phyloP scores from a whole-genome alignment of 352 stramenopile genomes.

The Pythium insidiosum region DNA sequence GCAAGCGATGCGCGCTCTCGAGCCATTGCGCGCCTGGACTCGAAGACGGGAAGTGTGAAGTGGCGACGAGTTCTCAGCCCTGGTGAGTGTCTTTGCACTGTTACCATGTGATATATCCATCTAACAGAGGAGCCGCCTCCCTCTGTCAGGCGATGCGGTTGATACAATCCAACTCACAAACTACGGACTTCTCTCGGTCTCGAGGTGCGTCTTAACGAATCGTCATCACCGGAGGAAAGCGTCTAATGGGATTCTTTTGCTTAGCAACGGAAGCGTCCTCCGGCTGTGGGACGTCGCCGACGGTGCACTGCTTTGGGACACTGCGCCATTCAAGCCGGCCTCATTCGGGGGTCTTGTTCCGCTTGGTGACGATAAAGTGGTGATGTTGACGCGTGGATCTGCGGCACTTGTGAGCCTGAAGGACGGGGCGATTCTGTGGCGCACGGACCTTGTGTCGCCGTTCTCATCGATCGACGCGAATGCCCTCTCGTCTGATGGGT shows the following conservation, averaged over 20 bases:
- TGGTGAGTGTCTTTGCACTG: no score
- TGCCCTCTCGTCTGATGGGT: slow-evolving; percentile 37
- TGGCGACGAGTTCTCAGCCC: slow-evolving; percentile 62
- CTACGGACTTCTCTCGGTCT: slow-evolving; percentile 56
- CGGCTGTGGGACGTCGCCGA: slow-evolving; percentile 58
- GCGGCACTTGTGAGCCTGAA: slow-evolving; percentile 51
- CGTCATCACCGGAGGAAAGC: no score
- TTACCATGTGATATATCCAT: no score
- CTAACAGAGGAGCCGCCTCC: no score
- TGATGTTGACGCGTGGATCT: slow-evolving; percentile 36
- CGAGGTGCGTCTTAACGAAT: no score
- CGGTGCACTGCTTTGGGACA: slow-evolving; percentile 66
- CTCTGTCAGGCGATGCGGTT: slow-evolving; percentile 34
- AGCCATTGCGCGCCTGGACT: slow-evolving; percentile 55
- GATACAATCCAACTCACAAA: slow-evolving; percentile 66
- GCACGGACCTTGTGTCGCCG: slow-evolving; percentile 21
- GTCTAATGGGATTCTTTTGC: no score
- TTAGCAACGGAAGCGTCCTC: slow-evolving; percentile 45
- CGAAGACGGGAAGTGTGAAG: slow-evolving; percentile 60
- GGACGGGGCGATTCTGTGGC: slow-evolving; percentile 38
- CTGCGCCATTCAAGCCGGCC: slow-evolving; percentile 20
- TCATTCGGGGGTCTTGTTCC: slow-evolving; percentile 35
- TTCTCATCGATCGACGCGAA: slow-evolving; percentile 20
- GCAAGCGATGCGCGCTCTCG: slow-evolving; percentile 51
- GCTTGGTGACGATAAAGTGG: slow-evolving; percentile 33